These are phyloP conservation scores for Podila horticola DNA, from an alignment of 192 early-diverging fungal genomes.

Conservation along the genomic window DNA sequence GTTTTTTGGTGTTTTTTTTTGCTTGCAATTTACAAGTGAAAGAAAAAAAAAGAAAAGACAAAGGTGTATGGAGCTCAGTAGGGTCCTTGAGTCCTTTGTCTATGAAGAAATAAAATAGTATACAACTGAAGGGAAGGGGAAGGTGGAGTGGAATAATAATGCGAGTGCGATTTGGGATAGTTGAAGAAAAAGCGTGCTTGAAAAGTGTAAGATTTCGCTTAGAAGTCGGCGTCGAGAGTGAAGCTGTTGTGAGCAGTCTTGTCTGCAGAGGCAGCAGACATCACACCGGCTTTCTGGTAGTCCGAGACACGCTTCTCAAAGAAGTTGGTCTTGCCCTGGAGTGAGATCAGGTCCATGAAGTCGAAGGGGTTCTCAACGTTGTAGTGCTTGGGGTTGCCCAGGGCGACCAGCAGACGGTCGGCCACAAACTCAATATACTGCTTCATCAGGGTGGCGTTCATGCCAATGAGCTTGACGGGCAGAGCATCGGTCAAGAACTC, in stretches of 20 bases:
- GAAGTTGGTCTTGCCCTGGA: conserved; percentile 99
- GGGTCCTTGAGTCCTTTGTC: not conserved
- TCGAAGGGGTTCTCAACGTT: conserved; percentile 94
- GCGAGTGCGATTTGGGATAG: not conserved
- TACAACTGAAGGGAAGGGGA: not conserved
- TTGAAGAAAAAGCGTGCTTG: not conserved
- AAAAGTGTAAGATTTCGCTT: conserved; percentile 14
- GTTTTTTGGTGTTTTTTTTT: not conserved
- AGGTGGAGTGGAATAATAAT: conserved; percentile 6
- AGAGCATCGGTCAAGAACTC: conserved; percentile 95
- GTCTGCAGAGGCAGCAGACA: conserved; percentile 63
- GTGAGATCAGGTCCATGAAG: conserved; percentile 98
- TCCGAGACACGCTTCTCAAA: conserved; percentile 98
- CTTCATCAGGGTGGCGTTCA: conserved; percentile 95
- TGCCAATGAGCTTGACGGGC: conserved; percentile 93
- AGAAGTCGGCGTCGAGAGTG: conserved; percentile 87
- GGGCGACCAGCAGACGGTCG: conserved; percentile 90
- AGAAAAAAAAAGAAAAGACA: not conserved
- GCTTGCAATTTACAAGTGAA: not conserved
- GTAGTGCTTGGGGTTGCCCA: conserved; percentile 89
- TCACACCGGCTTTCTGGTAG: conserved; percentile 94
- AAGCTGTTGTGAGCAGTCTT: conserved; percentile 73
- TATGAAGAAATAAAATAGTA: not conserved
- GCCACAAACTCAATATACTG: conserved; percentile 99
- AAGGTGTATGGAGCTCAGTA: not conserved